Percentiles rank a stretch among this genome's conserved stretches.
phyloP scores from a whole-genome alignment of 164 flowering plant species.

The Sextonia rubra region DNA sequence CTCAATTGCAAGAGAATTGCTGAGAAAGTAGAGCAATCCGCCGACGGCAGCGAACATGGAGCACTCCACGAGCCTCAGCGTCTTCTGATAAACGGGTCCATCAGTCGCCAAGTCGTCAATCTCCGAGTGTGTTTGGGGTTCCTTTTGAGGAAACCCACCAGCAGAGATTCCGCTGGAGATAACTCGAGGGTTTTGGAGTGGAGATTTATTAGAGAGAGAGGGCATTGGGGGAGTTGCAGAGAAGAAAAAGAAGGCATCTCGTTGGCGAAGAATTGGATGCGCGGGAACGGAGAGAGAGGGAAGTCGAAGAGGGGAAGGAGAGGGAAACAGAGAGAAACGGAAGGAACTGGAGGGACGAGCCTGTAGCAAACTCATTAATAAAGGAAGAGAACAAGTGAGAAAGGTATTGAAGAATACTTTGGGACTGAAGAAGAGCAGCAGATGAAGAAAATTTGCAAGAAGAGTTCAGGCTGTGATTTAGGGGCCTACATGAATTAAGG shows the following conservation, averaged over 20 bases:
- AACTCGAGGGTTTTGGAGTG: constrained; percentile 14
- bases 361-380: not conserved
- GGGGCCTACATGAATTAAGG: no score
- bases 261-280: not conserved
- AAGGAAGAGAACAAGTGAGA: not conserved
- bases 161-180: constrained; percentile 4
- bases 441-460: no score
- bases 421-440: no score
- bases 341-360: constrained; percentile 1
- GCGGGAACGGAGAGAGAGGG: constrained; percentile 8
- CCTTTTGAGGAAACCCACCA: constrained; percentile 1
- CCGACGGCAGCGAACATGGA: constrained; percentile 92
- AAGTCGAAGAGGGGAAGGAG: constrained; percentile 9
- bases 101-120: constrained; percentile 42
- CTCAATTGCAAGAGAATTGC: constrained; percentile 86
- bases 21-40: constrained; percentile 66
- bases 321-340: constrained; percentile 11
- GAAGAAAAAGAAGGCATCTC: constrained; percentile 8
- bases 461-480: no score
- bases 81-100: constrained; percentile 55
- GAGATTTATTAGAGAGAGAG: constrained; percentile 9
- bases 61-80: constrained; percentile 84
- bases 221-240: not conserved
- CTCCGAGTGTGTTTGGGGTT: constrained; percentile 17
- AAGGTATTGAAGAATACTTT: no score